These are phyloP conservation scores for Karstenula rhodostoma DNA, from an alignment of 2,329 filamentous ascomycete species.

Conservation along the genomic window DNA sequence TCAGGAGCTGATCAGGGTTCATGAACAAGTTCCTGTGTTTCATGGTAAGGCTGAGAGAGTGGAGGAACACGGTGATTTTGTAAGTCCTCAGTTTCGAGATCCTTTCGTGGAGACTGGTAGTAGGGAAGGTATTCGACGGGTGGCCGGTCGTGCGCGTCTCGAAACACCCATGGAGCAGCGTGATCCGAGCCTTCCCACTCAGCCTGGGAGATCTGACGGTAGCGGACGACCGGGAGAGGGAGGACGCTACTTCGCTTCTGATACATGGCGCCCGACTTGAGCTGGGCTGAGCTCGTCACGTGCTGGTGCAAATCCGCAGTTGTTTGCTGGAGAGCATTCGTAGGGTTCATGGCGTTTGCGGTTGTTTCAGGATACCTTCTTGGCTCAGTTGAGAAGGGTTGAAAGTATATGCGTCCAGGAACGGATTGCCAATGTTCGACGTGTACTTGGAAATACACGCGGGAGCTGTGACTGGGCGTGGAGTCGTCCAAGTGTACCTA, in stretches of 20 bases:
- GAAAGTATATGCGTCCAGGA: too few relatives aligned
- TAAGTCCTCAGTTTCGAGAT: neutral
- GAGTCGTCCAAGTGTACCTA: too few relatives aligned
- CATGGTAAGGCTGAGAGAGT: neutral
- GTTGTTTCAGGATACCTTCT: too few relatives aligned
- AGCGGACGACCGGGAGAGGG: neutral
- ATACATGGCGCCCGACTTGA: neutral
- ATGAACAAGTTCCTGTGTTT: neutral
- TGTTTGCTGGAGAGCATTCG: too few relatives aligned
- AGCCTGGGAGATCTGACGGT: neutral
- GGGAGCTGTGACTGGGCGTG: too few relatives aligned
- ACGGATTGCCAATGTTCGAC: too few relatives aligned
- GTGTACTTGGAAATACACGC: too few relatives aligned
- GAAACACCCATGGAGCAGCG: neutral
- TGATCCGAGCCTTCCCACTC: neutral
- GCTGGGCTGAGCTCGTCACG: neutral
- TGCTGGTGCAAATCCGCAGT: too few relatives aligned
- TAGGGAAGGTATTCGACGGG: neutral
- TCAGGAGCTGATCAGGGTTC: constrained; percentile 3
- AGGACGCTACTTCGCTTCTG: neutral
- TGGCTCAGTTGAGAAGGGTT: too few relatives aligned
- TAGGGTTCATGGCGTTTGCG: too few relatives aligned
- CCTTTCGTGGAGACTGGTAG: neutral
- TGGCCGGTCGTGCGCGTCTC: neutral
- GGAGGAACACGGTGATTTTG: neutral